phyloP scores from a whole-genome alignment of 306 rosid species.

The Citrullus amarus region DNA sequence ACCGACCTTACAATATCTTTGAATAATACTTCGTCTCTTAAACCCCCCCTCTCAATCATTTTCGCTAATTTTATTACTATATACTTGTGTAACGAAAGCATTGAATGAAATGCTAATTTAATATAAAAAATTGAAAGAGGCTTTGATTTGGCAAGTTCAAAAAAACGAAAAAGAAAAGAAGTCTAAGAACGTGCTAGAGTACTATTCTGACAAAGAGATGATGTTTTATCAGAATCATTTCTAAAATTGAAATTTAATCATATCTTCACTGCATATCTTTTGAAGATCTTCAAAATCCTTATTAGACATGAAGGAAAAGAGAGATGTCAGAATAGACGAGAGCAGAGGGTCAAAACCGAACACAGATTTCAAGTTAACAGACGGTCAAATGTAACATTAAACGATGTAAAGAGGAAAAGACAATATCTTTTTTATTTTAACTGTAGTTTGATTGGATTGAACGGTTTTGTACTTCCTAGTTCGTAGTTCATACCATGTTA shows the following conservation, averaged over 20 bases:
- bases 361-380: slow-evolving; percentile 7
- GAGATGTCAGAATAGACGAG: slow-evolving; percentile 1
- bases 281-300: slow-evolving; percentile 19
- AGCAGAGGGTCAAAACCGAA: not conserved
- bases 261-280: slow-evolving; percentile 4
- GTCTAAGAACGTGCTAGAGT: not conserved
- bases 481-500: slow-evolving; percentile 1
- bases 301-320: slow-evolving; percentile 9
- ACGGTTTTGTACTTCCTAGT: not conserved
- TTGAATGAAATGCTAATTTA: not conserved
- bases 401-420: not conserved
- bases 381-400: slow-evolving; percentile 1
- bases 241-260: not conserved
- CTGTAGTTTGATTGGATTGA: slow-evolving; percentile 1
- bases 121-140: not conserved
- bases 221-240: not conserved
- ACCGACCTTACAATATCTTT: not conserved
- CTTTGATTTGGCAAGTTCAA: not conserved
- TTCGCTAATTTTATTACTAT: too few relatives aligned
- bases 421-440: not conserved
- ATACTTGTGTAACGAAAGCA: too few relatives aligned
- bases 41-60: not conserved
- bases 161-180: not conserved
- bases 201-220: not conserved
- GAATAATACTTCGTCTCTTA: not conserved